Conservation (phyloP, 352 stramenopile species). For the Phytophthora pluvialis region DNA sequence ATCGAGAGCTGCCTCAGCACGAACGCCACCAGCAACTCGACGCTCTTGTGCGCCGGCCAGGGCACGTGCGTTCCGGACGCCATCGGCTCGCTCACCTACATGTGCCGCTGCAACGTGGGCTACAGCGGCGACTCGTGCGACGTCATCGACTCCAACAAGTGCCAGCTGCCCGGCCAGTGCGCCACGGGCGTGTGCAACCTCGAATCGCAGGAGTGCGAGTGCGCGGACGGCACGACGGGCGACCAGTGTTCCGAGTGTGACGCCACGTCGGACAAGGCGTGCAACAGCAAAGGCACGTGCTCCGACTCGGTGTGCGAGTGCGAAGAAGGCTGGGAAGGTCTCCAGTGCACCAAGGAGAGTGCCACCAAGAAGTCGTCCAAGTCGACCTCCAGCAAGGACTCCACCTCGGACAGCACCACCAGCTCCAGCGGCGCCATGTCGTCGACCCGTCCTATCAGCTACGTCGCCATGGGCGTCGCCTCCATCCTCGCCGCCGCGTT, state of each 20-base stretch:
- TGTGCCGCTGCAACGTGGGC: slow-evolving; percentile 75
- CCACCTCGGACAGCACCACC: slow-evolving; percentile 14
- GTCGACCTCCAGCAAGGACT: slow-evolving; percentile 25
- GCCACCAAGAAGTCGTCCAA: slow-evolving; percentile 48
- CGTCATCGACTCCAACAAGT: slow-evolving; percentile 76
- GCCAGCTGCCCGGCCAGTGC: slow-evolving; percentile 73
- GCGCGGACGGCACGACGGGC: slow-evolving; percentile 63
- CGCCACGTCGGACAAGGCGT: slow-evolving; percentile 56
- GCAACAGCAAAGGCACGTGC: slow-evolving; percentile 69
- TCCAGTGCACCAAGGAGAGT: slow-evolving; percentile 74
- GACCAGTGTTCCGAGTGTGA: slow-evolving; percentile 81
- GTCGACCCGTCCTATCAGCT: slow-evolving; percentile 22
- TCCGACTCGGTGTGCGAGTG: slow-evolving; percentile 60
- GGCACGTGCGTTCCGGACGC: slow-evolving; percentile 62
- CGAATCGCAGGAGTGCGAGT: slow-evolving; percentile 69
- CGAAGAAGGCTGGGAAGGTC: slow-evolving; percentile 60
- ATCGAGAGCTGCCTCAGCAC: slow-evolving; percentile 57
- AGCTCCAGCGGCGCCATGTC: slow-evolving; percentile 27
- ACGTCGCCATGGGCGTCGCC: slow-evolving; percentile 35
- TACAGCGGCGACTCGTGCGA: slow-evolving; percentile 72
- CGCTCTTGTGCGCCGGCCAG: slow-evolving; percentile 65
- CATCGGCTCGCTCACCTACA: slow-evolving; percentile 56
- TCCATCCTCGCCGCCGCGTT: slow-evolving; percentile 39
- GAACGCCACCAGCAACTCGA: slow-evolving; percentile 51
- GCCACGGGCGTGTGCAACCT: slow-evolving; percentile 73